Conservation (phyloP, 1,139 yeast species). For the Zygoascus meyerae region DNA sequence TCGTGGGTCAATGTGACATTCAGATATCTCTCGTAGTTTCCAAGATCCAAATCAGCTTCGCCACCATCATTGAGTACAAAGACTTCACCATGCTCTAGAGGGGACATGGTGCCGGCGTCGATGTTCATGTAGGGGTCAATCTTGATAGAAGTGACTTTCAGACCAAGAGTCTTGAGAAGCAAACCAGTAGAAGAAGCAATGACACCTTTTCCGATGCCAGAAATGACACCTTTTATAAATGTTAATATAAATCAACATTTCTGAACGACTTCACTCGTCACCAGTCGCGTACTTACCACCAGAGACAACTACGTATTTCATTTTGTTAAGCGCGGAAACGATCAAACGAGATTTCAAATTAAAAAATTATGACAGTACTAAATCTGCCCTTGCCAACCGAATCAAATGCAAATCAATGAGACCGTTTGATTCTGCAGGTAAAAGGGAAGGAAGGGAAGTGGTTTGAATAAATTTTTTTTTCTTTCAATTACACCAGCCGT, state of each 20-base stretch:
- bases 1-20: conserved; percentile 88
- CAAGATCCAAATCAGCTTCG: conserved; percentile 95
- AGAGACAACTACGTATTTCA: conserved; percentile 99
- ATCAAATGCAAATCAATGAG: background rate
- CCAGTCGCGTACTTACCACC: conserved; percentile 54
- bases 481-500: background rate
- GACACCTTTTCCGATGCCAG: conserved; percentile 99
- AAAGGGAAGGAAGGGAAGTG: conserved; percentile 12
- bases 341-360: background rate
- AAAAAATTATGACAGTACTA: background rate
- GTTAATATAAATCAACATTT: too few relatives aligned
- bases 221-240: conserved; percentile 68
- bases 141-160: conserved; percentile 92
- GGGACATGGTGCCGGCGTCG: conserved; percentile 99
- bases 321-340: conserved; percentile 26
- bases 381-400: conserved; percentile 2
- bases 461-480: background rate
- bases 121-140: conserved; percentile 98
- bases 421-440: background rate
- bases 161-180: conserved; percentile 85
- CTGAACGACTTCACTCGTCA: background rate
- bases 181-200: conserved; percentile 96
- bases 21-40: conserved; percentile 94
- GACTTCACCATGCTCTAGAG: conserved; percentile 98
- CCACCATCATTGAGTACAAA: conserved; percentile 98